Evolutionary conservation across 768 basidiomycete genomes (phyloP), one percentile per base, ranked within the genome.

Genomic region (Naganishia onofrii): DNA sequence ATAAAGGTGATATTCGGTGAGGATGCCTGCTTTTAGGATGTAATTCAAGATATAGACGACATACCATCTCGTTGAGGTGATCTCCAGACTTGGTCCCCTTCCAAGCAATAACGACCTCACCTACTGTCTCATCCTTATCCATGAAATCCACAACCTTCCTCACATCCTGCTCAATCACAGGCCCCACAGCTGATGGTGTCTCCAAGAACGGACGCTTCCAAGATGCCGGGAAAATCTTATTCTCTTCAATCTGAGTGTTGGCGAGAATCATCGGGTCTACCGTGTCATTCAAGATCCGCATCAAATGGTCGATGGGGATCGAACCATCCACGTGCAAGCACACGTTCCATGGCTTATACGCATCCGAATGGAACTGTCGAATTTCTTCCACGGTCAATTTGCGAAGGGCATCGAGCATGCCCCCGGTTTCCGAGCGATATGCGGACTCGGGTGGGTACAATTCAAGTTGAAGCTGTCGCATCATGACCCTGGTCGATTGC

Each of bases 141-240:
- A 96, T 95, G 77, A 99, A 99, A 76, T 94, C 91, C 21, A 97
- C 88, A 0, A 84, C 83, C 71, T 90, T 86, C 70, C 85, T 87
- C 52, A 84, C 79, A 3, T 87, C 86, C 54, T 83, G 74, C 29
- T 74, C 44, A 38, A 80, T 76, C 21, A 71, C 36, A 0, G 79
- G 71, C 3, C 74, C 72, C 42, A 84, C 76, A 7, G 89, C 87
- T 72, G 90, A 93, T 12, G 87, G 74, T 0, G 93, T 93, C 82
- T 97, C 93, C 38, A 97, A 75, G 77, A 97, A 98, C 0, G 96
- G 96, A 23, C 95, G 87, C 73, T 90, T 92, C 94, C 95, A 99
- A 9, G 88, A 90, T 0, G 81, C 73, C 6, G 93, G 94, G 15
- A 84, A 85, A 56, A 63, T 68, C 7, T 44, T 54, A 4, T 42